Percentiles rank a stretch among this genome's conserved stretches.
phyloP scores from a whole-genome alignment of 2,329 filamentous ascomycete genomes.

The Neonectria ditissima region DNA sequence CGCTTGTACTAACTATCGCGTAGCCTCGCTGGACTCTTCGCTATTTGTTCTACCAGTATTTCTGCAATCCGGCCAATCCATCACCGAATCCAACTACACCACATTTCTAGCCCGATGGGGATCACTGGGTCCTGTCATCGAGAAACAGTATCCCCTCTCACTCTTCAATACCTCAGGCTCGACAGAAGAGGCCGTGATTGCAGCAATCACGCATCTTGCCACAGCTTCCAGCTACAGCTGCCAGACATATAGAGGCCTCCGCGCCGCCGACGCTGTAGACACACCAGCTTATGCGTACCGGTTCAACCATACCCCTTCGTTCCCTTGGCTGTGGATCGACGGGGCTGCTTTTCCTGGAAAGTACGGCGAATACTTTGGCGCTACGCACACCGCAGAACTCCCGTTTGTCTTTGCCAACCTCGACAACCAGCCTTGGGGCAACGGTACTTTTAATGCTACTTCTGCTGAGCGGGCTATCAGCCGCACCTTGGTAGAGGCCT shows the following conservation, averaged over 20 bases:
- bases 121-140: slow-evolving; percentile 8
- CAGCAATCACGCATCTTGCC: slow-evolving; percentile 28
- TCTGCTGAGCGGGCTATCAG: slow-evolving; percentile 25
- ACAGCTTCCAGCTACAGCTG: slow-evolving; percentile 30
- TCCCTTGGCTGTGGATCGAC: slow-evolving; percentile 30
- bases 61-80: neutral
- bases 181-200: slow-evolving; percentile 19
- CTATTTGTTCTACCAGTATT: slow-evolving; percentile 27
- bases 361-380: slow-evolving; percentile 18
- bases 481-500: slow-evolving; percentile 23
- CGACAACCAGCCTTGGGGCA: slow-evolving; percentile 30
- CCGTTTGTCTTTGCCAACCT: slow-evolving; percentile 35
- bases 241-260: slow-evolving; percentile 23
- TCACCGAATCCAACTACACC: slow-evolving; percentile 33
- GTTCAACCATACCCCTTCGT: slow-evolving; percentile 29
- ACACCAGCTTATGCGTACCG: slow-evolving; percentile 32
- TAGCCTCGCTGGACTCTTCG: slow-evolving; percentile 27
- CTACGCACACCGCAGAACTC: slow-evolving; percentile 32
- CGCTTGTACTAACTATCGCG: neutral
- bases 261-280: slow-evolving; percentile 16
- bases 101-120: slow-evolving; percentile 29
- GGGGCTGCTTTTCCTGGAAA: slow-evolving; percentile 18
- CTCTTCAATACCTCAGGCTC: slow-evolving; percentile 27
- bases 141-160: slow-evolving; percentile 30
- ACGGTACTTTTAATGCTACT: slow-evolving; percentile 29